A percentile compares a stretch with the other conserved stretches of the same genome.
Conservation (phyloP, 2,329 filamentous ascomycete genomes). For the Myriangium duriaei region DNA sequence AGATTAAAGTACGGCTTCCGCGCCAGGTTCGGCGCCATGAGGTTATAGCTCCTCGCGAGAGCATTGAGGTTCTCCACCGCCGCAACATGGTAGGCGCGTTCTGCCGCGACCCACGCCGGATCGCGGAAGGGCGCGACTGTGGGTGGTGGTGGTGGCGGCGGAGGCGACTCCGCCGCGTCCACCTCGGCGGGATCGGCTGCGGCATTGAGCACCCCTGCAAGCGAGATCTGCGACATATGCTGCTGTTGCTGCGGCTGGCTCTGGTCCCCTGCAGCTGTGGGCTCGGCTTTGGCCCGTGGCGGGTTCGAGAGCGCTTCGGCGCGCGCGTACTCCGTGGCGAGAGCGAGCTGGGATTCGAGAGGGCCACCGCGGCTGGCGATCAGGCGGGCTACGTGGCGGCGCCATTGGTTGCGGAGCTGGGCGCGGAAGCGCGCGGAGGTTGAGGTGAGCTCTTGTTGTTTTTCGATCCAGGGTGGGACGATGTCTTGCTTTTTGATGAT, state of each 20-base stretch:
- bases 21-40: constrained; percentile 83
- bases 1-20: constrained; percentile 87
- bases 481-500: constrained; percentile 96
- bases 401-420: constrained; percentile 72
- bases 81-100: constrained; percentile 62
- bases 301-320: constrained; percentile 60
- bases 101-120: constrained; percentile 57
- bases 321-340: constrained; percentile 60
- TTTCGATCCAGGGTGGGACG: constrained; percentile 96
- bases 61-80: constrained; percentile 67
- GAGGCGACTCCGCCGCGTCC: constrained; percentile 10
- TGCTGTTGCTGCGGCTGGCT: constrained; percentile 25
- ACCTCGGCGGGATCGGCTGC: constrained; percentile 13
- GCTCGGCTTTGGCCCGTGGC: constrained; percentile 29
- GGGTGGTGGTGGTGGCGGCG: constrained; percentile 9
- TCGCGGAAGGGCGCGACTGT: constrained; percentile 55
- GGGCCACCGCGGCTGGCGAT: constrained; percentile 69
- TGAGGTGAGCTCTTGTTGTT: constrained; percentile 77
- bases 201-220: constrained; percentile 31
- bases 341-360: constrained; percentile 57
- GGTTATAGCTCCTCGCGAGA: constrained; percentile 77
- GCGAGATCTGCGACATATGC: constrained; percentile 35
- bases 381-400: constrained; percentile 62
- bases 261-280: constrained; percentile 32
- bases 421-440: constrained; percentile 58